phyloP scores from a whole-genome alignment of 495 filamentous ascomycete genomes.

The Neurospora hispaniola region DNA sequence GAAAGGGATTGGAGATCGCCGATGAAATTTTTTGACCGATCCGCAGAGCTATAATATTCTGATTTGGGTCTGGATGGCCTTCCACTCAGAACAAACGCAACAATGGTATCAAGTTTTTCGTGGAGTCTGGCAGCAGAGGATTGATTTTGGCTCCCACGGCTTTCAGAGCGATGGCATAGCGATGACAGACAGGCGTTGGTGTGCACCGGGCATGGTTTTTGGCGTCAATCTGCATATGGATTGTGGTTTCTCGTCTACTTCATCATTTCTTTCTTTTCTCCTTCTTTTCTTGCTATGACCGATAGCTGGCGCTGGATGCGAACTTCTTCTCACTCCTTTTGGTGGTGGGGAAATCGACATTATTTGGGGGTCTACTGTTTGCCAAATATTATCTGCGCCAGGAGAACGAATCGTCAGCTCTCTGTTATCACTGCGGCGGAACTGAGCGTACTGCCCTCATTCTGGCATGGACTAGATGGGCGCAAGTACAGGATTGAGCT shows the following conservation, averaged over 20 bases:
- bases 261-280: background rate
- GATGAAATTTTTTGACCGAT: background rate
- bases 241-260: background rate
- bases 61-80: background rate
- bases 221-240: background rate
- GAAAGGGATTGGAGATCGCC: background rate
- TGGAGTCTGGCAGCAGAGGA: background rate
- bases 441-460: background rate
- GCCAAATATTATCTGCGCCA: background rate
- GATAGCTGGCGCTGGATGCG: background rate
- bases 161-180: background rate
- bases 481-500: background rate
- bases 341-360: background rate
- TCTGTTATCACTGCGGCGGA: background rate
- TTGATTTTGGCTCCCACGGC: background rate
- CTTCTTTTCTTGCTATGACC: background rate
- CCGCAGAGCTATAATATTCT: background rate
- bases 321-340: background rate
- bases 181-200: background rate
- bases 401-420: background rate
- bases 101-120: background rate
- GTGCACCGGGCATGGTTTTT: background rate
- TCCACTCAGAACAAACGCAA: background rate
- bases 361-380: background rate
- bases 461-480: background rate